Conservation (phyloP, 805 yeast genomes). For the Wickerhamiella cacticola region DNA sequence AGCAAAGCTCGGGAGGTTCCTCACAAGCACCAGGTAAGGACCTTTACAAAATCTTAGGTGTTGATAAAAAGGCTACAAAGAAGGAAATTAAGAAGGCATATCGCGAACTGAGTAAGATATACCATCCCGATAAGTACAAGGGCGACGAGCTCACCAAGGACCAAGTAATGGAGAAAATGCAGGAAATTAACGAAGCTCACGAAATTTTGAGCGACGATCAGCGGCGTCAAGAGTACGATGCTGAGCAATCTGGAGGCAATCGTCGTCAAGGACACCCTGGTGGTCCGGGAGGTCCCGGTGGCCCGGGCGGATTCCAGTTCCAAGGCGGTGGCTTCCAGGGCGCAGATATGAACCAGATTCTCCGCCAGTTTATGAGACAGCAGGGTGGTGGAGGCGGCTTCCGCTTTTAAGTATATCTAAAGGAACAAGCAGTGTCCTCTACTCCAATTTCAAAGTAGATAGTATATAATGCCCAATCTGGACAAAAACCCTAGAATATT, state of each 20-base stretch:
- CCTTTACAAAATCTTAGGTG: conserved; percentile 66
- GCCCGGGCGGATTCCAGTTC: conserved; percentile 11
- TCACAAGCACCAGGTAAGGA: conserved; percentile 36
- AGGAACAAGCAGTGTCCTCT: no score
- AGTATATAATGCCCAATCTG: no score
- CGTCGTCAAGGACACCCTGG: conserved; percentile 13
- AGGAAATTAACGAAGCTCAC: conserved; percentile 85
- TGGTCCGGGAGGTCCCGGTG: conserved; percentile 15
- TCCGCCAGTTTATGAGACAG: conserved; percentile 7
- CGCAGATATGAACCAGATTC: neutral
- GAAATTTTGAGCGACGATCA: conserved; percentile 66
- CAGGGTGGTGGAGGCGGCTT: conserved; percentile 7
- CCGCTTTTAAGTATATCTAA: neutral
- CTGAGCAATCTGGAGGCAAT: conserved; percentile 9
- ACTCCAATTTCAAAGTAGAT: no score
- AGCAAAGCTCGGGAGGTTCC: neutral
- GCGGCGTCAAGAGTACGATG: conserved; percentile 52
- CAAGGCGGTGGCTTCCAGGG: conserved; percentile 9
- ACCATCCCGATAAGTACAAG: conserved; percentile 86
- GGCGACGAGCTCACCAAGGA: conserved; percentile 48
- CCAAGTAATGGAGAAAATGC: conserved; percentile 72
- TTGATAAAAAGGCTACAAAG: conserved; percentile 53
- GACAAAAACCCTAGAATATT: no score
- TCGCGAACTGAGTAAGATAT: conserved; percentile 61
- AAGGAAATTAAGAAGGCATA: conserved; percentile 70